A percentile compares a stretch with the other conserved stretches of the same genome.
These are phyloP conservation scores for Amanita inopinata DNA, from an alignment of 768 basidiomycete genomes.

Conservation along the genomic window DNA sequence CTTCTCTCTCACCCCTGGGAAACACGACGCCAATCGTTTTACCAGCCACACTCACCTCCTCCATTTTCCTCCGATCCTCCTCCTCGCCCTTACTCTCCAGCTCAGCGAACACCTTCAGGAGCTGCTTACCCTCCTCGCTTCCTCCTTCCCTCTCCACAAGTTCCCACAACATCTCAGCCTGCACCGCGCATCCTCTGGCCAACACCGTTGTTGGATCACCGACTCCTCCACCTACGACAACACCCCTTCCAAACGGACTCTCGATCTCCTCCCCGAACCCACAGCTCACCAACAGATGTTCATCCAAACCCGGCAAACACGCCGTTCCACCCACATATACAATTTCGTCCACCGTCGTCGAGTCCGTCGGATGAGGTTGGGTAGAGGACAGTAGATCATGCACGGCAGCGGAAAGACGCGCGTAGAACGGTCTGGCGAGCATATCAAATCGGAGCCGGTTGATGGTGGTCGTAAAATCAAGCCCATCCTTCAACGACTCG, in stretches of 20 bases:
- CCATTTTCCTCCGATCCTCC: constrained; percentile 22
- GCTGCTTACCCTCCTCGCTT: constrained; percentile 31
- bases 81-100: constrained; percentile 17
- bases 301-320: constrained; percentile 66
- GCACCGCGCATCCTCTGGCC: constrained; percentile 67
- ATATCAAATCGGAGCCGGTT: constrained; percentile 57
- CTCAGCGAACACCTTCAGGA: constrained; percentile 48
- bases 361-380: constrained; percentile 33
- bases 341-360: constrained; percentile 66
- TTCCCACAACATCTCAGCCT: constrained; percentile 51
- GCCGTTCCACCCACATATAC: constrained; percentile 74
- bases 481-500: constrained; percentile 88
- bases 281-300: constrained; percentile 32
- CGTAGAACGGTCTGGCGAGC: constrained; percentile 51
- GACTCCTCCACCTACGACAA: constrained; percentile 59
- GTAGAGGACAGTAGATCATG: constrained; percentile 41
- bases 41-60: constrained; percentile 44
- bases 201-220: constrained; percentile 75
- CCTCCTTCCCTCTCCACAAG: constrained; percentile 30
- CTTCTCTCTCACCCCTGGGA: constrained; percentile 27
- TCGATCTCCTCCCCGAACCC: constrained; percentile 54
- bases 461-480: constrained; percentile 70
- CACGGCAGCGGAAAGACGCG: constrained; percentile 40
- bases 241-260: constrained; percentile 58
- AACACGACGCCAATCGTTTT: constrained; percentile 60